Evolutionary conservation across 352 stramenopile genomes (phyloP).

Genomic region (Pythium aquatile): DNA sequence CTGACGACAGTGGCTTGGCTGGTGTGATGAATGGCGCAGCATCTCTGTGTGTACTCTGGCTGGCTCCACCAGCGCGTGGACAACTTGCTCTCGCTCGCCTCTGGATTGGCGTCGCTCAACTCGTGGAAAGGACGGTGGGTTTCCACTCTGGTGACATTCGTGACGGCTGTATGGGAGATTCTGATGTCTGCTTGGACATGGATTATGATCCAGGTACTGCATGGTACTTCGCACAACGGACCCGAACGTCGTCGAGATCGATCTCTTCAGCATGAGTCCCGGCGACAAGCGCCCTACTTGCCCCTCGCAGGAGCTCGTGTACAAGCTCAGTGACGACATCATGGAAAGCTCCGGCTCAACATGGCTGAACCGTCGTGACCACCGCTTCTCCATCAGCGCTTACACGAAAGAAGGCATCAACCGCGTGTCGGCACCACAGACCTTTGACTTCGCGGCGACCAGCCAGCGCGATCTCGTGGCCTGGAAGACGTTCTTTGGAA

Average conservation of each 20-base stretch:
- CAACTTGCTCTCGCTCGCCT: conserved; percentile 77
- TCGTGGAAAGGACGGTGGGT: conserved; percentile 80
- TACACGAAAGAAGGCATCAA: conserved; percentile 66
- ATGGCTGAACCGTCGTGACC: conserved; percentile 73
- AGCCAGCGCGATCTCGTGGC: conserved; percentile 57
- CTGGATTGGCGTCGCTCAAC: conserved; percentile 65
- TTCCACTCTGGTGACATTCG: background rate
- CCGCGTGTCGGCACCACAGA: conserved; percentile 54
- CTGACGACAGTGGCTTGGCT: background rate
- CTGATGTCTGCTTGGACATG: background rate
- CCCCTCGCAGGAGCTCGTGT: conserved; percentile 64
- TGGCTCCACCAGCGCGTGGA: conserved; percentile 83
- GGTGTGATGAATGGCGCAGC: conserved; percentile 29
- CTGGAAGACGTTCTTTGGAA: conserved; percentile 73
- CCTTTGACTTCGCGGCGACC: conserved; percentile 60
- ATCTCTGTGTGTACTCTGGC: conserved; percentile 76
- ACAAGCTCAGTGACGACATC: conserved; percentile 54
- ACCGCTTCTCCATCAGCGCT: conserved; percentile 59
- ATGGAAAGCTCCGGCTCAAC: conserved; percentile 49
- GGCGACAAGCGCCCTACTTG: conserved; percentile 69
- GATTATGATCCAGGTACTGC: conserved; percentile 54
- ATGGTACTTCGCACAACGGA: conserved; percentile 65
- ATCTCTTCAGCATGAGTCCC: conserved; percentile 76
- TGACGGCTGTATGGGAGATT: background rate
- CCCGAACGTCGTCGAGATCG: conserved; percentile 65